Base-by-base conservation (phyloP, 1,139 yeast genomes). In the Suhomyces bolitotheri region DNA sequence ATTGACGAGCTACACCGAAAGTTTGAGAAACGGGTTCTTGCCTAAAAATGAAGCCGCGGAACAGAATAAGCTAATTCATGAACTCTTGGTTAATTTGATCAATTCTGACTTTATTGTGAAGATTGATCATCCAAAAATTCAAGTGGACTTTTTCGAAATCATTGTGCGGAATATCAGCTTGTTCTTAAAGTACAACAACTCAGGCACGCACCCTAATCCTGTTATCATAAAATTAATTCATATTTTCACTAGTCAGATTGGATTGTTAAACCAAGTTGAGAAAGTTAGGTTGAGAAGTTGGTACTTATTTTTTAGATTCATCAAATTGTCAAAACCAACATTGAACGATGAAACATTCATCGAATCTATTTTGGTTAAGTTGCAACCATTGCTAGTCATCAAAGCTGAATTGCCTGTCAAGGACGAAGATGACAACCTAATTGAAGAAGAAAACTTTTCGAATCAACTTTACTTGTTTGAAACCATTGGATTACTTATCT, bases 401-500 rank as follows among this genome's bases (percentile, higher is more conserved):
- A 77, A 79, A 50, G 84, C 87, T 0, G 77, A 73, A 35, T 56
- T 76, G 10, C 76, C 81, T 4, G 60, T 67, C 4, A 56, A 58
- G 23, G 76, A 73, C 36, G 84, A 78, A 34, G 73, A 78, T 13
- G 73, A 74, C 32, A 77, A 77, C 27, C 56, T 74, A 19, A 80
- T 77, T 29, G 69, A 66, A 30, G 78, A 80, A 42, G 80, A 82
- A 2, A 73, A 73, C 29, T 89, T 90, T 61, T 87, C 80, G 45
- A 79, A 79, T 47, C 97, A 90, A 58, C 66, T 88, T 36, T 82
- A 87, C 51, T 64, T 94, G 23, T 92, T 86, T 58, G 98, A 94
- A 62, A 73, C 89, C 10, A 65, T 82, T 34, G 95, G 95, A 8
- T 58, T 82, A 35, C 64, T 86, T 43, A 75, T 83, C 25, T 68